Evolutionary conservation across 345 rosid species (phyloP).

Genomic region (Kernera saxatilis): DNA sequence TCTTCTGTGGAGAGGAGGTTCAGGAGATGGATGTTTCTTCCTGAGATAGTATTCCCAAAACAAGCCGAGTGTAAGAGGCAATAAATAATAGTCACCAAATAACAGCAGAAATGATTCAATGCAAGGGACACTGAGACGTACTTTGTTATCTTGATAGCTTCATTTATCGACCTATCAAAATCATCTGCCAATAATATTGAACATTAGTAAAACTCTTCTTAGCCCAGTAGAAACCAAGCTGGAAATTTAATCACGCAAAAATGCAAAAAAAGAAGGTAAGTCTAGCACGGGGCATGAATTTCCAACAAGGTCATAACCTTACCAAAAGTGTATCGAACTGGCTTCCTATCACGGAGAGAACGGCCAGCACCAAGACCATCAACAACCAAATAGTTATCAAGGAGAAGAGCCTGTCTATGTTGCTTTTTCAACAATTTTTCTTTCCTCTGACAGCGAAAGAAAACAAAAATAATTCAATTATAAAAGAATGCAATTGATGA

Average conservation of each 20-base stretch:
- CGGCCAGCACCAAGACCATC: slow-evolving; percentile 93
- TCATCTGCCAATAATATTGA: slow-evolving; percentile 73
- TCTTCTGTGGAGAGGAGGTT: slow-evolving; percentile 53
- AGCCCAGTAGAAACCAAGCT: background rate
- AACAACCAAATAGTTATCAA: slow-evolving; percentile 63
- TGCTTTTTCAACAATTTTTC: slow-evolving; percentile 58
- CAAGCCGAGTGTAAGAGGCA: slow-evolving; percentile 11
- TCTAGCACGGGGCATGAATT: background rate
- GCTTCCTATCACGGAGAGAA: slow-evolving; percentile 94
- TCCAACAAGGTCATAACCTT: slow-evolving; percentile 26
- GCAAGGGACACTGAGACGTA: slow-evolving; percentile 28
- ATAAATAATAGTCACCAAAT: background rate
- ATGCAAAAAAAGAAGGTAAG: background rate
- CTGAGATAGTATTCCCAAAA: slow-evolving; percentile 32
- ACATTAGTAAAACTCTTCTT: background rate
- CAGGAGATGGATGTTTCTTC: slow-evolving; percentile 85
- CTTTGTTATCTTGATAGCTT: slow-evolving; percentile 97
- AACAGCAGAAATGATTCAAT: slow-evolving; percentile 4
- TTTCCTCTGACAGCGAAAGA: slow-evolving; percentile 23
- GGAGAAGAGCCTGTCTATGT: slow-evolving; percentile 94
- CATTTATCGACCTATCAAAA: slow-evolving; percentile 94
- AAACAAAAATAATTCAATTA: background rate
- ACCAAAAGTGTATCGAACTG: slow-evolving; percentile 97
- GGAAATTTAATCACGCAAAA: background rate
- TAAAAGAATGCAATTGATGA: slow-evolving; percentile 1